phyloP scores from a whole-genome alignment of 169 alveolate species.

The Eimeria acervulina region DNA sequence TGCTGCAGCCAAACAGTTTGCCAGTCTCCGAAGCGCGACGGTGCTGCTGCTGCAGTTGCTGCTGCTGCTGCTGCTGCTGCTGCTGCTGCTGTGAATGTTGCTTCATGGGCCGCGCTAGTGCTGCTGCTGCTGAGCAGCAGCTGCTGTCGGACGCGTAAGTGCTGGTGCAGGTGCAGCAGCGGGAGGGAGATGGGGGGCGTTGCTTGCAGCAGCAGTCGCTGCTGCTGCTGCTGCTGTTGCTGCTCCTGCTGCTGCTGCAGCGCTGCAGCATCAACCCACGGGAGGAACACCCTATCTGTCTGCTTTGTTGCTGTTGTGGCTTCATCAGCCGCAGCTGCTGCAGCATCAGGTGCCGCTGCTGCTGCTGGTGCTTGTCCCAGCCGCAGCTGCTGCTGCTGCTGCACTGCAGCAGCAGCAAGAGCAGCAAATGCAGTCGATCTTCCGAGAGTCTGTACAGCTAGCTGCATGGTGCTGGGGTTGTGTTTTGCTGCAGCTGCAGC shows the following conservation, averaged over 20 bases:
- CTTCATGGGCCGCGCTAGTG: too few relatives aligned
- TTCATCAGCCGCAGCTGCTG: neutral
- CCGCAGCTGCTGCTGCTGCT: too few relatives aligned
- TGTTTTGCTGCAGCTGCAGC: neutral
- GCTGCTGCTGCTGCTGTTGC: slow-evolving; percentile 23
- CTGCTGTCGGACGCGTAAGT: neutral
- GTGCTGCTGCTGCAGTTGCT: neutral
- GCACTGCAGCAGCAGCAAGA: too few relatives aligned
- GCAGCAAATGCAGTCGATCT: neutral
- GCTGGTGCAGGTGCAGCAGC: slow-evolving; percentile 48
- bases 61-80: neutral
- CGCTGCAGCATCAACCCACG: neutral
- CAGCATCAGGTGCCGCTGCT: neutral
- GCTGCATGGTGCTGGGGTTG: neutral
- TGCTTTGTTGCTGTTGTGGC: neutral
- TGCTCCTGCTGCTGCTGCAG: slow-evolving; percentile 47
- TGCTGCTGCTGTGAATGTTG: neutral
- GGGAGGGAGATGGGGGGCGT: slow-evolving; percentile 15
- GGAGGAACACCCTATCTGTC: neutral
- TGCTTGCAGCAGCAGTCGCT: neutral
- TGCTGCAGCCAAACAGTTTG: slow-evolving; percentile 44
- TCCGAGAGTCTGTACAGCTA: slow-evolving; percentile 22
- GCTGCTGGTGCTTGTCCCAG: neutral
- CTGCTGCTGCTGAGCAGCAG: neutral
- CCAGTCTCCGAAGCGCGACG: neutral